Conservation (phyloP, 495 filamentous ascomycete species). For the Staphylotrichum tortipilum region DNA sequence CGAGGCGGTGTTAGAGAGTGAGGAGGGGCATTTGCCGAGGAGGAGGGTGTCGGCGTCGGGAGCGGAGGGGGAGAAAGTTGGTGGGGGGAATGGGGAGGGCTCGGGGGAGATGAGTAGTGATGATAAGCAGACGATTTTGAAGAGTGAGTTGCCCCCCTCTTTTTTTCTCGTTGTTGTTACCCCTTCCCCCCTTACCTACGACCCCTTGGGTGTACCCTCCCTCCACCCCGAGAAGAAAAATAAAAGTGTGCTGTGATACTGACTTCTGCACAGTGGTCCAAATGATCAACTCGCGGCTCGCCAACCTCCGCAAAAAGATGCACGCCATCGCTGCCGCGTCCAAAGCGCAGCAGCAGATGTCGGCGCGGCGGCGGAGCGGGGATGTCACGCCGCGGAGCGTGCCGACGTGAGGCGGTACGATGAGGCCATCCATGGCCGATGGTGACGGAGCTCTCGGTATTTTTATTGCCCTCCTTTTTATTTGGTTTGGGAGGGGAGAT, state of each 20-base stretch:
- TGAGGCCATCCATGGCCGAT: conserved; percentile 13
- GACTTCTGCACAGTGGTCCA: conserved; percentile 34
- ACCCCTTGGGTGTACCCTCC: too few species aligned
- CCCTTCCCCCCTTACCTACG: too few species aligned
- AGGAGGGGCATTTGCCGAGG: conserved; percentile 56
- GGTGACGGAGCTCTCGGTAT: too few species aligned
- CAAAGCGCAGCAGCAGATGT: conserved; percentile 26
- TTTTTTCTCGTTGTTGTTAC: too few species aligned
- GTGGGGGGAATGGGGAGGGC: conserved; percentile 38
- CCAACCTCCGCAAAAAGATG: conserved; percentile 35
- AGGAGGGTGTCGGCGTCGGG: conserved; percentile 26
- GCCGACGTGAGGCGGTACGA: conserved; percentile 23
- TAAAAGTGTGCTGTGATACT: background rate
- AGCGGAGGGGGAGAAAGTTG: conserved; percentile 36
- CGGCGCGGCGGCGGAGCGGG: conserved; percentile 36
- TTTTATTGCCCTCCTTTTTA: too few species aligned
- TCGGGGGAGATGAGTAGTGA: conserved; percentile 57
- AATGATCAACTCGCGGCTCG: conserved; percentile 35
- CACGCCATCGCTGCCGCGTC: conserved; percentile 36
- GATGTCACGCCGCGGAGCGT: conserved; percentile 37
- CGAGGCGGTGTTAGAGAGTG: conserved; percentile 83
- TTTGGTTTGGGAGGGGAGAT: too few species aligned
- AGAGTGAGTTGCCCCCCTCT: too few species aligned
- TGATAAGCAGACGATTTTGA: conserved; percentile 41
- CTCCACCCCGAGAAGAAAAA: too few species aligned